Conservation (phyloP, 768 basidiomycete genomes). For the Leccinum broughii region DNA sequence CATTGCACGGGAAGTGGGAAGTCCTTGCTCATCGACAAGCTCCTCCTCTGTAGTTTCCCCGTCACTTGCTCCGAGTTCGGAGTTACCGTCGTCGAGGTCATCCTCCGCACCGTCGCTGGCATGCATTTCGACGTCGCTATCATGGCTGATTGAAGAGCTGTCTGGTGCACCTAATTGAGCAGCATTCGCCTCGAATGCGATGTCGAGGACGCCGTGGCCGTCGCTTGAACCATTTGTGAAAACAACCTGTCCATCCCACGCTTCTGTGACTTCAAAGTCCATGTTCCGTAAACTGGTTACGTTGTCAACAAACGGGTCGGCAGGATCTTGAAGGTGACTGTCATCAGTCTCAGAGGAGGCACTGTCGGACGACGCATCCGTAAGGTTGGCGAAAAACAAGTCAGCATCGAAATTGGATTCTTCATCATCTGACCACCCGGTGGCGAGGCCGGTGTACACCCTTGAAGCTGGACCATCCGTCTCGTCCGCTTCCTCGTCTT, state of each 20-base stretch:
- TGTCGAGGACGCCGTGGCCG: constrained; percentile 54
- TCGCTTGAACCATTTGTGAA: constrained; percentile 65
- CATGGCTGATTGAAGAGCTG: constrained; percentile 48
- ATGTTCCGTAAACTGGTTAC: constrained; percentile 37
- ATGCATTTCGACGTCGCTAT: constrained; percentile 52
- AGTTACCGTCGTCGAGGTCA: constrained; percentile 43
- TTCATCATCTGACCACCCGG: constrained; percentile 78
- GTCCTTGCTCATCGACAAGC: constrained; percentile 70
- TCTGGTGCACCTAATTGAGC: constrained; percentile 52
- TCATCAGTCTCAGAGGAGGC: constrained; percentile 44
- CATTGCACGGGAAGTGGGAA: constrained; percentile 78
- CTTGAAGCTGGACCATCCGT: constrained; percentile 42
- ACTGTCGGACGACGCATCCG: constrained; percentile 49
- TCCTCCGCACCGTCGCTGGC: constrained; percentile 36
- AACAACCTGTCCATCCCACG: constrained; percentile 74
- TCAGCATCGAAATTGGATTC: constrained; percentile 83
- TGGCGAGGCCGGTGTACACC: constrained; percentile 63
- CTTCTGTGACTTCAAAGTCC: constrained; percentile 63
- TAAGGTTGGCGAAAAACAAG: constrained; percentile 78
- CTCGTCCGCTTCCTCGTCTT: constrained; percentile 47
- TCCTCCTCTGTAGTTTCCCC: constrained; percentile 86
- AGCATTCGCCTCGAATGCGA: constrained; percentile 68
- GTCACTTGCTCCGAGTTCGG: constrained; percentile 53
- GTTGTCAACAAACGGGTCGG: constrained; percentile 26
- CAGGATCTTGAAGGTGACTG: constrained; percentile 42